phyloP scores from a whole-genome alignment of 108 stramenopile genomes.

The Cyclotella sp. region DNA sequence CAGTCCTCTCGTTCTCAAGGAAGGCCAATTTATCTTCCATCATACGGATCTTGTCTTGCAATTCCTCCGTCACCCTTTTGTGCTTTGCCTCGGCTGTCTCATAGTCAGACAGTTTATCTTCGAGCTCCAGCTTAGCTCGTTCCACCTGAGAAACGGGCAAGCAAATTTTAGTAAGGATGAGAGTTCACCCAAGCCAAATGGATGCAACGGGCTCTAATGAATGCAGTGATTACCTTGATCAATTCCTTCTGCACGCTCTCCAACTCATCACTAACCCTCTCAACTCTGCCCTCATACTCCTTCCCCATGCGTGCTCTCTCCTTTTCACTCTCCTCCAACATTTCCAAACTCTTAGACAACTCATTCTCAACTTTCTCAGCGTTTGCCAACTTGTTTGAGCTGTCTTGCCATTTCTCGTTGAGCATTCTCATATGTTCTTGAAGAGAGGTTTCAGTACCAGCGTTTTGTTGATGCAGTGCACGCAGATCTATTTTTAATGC shows the following conservation, averaged over 20 bases:
- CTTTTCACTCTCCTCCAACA: constrained; percentile 27
- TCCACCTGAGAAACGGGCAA: constrained; percentile 6
- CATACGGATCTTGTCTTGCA: constrained; percentile 18
- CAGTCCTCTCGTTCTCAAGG: constrained; percentile 5
- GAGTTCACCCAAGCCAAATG: neutral
- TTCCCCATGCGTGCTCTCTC: constrained; percentile 29
- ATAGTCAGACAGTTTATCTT: constrained; percentile 10
- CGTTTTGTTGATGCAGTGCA: constrained; percentile 29
- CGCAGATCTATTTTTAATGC: constrained; percentile 48
- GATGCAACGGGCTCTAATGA: neutral
- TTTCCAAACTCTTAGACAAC: constrained; percentile 17
- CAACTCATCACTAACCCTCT: constrained; percentile 29
- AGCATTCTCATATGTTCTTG: constrained; percentile 53
- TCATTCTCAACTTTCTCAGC: constrained; percentile 32
- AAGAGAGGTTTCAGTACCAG: constrained; percentile 44
- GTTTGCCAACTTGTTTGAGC: constrained; percentile 12
- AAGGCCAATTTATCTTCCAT: constrained; percentile 24
- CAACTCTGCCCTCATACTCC: constrained; percentile 19
- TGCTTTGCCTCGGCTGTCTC: constrained; percentile 22
- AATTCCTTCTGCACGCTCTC: constrained; percentile 9
- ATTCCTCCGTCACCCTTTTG: constrained; percentile 22
- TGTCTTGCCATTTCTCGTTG: constrained; percentile 41
- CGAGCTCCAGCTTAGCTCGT: constrained; percentile 21
- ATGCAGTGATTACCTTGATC: constrained; percentile 1
- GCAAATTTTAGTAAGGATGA: neutral